Evolutionary conservation across 2,329 filamentous ascomycete genomes (phyloP).

Genomic region (Amauroascus verrucosus): DNA sequence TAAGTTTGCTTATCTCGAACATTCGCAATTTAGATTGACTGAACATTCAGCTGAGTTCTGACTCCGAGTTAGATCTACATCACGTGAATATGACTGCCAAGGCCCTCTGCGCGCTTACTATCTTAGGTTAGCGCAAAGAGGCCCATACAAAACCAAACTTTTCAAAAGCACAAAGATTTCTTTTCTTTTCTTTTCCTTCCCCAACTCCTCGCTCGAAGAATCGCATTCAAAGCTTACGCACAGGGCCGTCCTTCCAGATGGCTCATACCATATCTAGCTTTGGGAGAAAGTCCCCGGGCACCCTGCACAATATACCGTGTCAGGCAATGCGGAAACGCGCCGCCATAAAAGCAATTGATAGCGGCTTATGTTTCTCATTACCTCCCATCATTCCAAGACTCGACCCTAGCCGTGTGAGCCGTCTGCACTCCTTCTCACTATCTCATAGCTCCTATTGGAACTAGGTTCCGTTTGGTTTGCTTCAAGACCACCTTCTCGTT

Average conservation of each 20-base stretch:
- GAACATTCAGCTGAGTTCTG: no score
- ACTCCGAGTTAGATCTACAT: no score
- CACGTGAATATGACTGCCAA: no score
- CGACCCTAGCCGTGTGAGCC: conserved; percentile 44
- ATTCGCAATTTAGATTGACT: no score
- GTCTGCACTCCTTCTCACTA: conserved; percentile 36
- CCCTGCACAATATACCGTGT: conserved; percentile 40
- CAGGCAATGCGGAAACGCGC: conserved; percentile 85
- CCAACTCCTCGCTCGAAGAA: conserved; percentile 95
- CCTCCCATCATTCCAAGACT: conserved; percentile 33
- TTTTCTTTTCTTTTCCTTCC: conserved; percentile 24
- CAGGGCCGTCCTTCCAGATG: conserved; percentile 38
- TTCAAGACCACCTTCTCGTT: conserved; percentile 8
- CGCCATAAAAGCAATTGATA: conserved; percentile 91
- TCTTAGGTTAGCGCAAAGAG: not conserved
- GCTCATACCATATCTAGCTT: conserved; percentile 50
- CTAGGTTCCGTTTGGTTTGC: not conserved
- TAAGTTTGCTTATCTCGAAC: no score
- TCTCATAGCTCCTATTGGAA: conserved; percentile 21
- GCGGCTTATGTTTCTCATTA: conserved; percentile 69
- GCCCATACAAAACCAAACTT: conserved; percentile 4
- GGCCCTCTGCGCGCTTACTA: no score
- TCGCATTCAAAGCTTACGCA: conserved; percentile 99
- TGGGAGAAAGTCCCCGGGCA: conserved; percentile 99
- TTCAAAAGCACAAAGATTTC: not conserved